A percentile compares a stretch with the other conserved stretches of the same genome.
phyloP scores from a whole-genome alignment of 805 yeast species.

The Lachancea lanzarotensis region DNA sequence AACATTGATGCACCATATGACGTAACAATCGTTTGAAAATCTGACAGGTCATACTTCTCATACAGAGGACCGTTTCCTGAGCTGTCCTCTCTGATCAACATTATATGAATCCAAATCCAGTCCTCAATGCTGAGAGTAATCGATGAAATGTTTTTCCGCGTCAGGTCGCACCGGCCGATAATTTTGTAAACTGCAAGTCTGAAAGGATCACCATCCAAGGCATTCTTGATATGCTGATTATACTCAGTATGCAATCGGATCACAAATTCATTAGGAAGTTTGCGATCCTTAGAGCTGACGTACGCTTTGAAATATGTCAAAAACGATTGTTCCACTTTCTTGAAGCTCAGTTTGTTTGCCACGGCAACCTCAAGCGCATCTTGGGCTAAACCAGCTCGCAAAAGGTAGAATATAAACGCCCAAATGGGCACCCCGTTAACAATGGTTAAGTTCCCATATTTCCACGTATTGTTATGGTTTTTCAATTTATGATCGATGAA shows the following conservation, averaged over 20 bases:
- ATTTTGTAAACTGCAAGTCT: constrained; percentile 86
- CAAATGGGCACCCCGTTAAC: constrained; percentile 89
- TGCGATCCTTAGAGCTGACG: constrained; percentile 46
- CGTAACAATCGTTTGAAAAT: constrained; percentile 64
- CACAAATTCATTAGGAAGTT: constrained; percentile 58
- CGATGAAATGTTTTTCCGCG: constrained; percentile 60
- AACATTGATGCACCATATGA: constrained; percentile 71
- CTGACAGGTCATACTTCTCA: constrained; percentile 66
- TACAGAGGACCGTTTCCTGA: constrained; percentile 46
- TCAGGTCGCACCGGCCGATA: constrained; percentile 80
- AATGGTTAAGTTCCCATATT: constrained; percentile 47
- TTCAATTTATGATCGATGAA: constrained; percentile 44
- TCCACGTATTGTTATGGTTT: constrained; percentile 44
- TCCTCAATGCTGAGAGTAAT: constrained; percentile 80
- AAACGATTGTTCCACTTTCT: constrained; percentile 79
- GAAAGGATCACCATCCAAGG: constrained; percentile 72
- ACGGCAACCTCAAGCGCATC: constrained; percentile 71
- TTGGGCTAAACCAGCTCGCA: constrained; percentile 73
- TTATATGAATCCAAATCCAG: constrained; percentile 93
- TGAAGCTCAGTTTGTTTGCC: constrained; percentile 63
- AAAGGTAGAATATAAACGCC: constrained; percentile 80
- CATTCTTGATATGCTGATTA: constrained; percentile 71
- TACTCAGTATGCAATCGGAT: constrained; percentile 73
- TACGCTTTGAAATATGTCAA: constrained; percentile 72
- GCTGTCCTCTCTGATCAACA: constrained; percentile 57